These are phyloP conservation scores for Betula pendula DNA, from an alignment of 306 rosid genomes.

Conservation along the genomic window DNA sequence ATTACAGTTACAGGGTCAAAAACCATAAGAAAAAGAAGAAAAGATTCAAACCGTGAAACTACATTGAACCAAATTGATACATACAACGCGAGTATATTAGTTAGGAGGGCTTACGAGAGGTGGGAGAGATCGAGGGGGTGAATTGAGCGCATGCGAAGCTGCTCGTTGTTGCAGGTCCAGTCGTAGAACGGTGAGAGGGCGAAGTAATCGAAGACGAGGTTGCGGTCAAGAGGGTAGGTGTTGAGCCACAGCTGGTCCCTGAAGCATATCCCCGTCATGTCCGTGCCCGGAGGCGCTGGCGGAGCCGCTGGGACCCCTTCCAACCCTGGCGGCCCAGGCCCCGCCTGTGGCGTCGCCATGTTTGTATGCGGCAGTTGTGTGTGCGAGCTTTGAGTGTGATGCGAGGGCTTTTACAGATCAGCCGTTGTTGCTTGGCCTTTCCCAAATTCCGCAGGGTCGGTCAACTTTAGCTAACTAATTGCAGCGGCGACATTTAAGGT, in stretches of 20 bases:
- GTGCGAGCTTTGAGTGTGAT: neutral
- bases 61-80: neutral
- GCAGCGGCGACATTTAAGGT: neutral
- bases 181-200: conserved; percentile 94
- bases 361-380: neutral
- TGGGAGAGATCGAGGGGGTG: conserved; percentile 87
- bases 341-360: conserved; percentile 63
- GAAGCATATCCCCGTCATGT: conserved; percentile 98
- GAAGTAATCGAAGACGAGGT: conserved; percentile 89
- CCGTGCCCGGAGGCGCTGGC: conserved; percentile 76
- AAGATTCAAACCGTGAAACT: neutral
- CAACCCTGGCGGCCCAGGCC: conserved; percentile 40
- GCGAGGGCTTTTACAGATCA: neutral
- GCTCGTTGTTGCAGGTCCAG: conserved; percentile 89
- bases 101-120: conserved; percentile 48
- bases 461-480: neutral
- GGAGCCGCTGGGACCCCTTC: conserved; percentile 53
- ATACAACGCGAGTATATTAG: neutral
- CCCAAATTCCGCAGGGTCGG: no score
- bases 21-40: neutral
- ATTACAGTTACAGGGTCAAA: neutral
- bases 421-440: no score
- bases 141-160: conserved; percentile 81
- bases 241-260: conserved; percentile 93
- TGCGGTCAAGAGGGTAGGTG: conserved; percentile 82